phyloP scores from a whole-genome alignment of 352 stramenopile genomes.

The Globisporangium yorkense region DNA sequence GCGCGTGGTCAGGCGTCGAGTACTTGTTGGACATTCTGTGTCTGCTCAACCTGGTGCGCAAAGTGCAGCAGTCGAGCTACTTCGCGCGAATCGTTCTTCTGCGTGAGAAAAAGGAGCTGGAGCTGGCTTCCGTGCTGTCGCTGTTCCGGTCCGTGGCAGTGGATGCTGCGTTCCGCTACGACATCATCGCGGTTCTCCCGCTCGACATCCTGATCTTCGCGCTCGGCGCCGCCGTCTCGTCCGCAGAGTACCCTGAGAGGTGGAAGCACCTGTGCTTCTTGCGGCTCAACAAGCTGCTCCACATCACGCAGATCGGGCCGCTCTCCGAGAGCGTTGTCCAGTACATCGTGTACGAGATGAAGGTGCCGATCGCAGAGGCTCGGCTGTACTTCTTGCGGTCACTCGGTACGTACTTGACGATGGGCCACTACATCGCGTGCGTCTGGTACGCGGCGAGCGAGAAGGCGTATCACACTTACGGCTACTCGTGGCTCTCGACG shows the following conservation, averaged over 20 bases:
- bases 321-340: constrained; percentile 50
- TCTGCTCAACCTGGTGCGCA: constrained; percentile 33
- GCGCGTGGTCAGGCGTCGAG: constrained; percentile 40
- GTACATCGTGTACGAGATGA: constrained; percentile 53
- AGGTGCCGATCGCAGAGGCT: constrained; percentile 33
- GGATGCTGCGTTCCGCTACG: constrained; percentile 27
- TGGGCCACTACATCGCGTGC: constrained; percentile 58
- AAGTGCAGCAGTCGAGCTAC: constrained; percentile 19
- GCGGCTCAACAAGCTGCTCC: constrained; percentile 52
- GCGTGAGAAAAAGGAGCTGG: not conserved
- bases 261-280: constrained; percentile 42
- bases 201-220: constrained; percentile 34
- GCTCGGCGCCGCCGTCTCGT: constrained; percentile 1
- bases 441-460: constrained; percentile 51
- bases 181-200: constrained; percentile 40
- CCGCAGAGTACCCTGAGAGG: constrained; percentile 19
- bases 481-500: constrained; percentile 50
- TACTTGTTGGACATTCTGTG: constrained; percentile 52
- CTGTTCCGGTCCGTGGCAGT: constrained; percentile 1
- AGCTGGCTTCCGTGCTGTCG: not conserved
- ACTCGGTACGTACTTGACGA: constrained; percentile 42
- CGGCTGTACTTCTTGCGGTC: constrained; percentile 42
- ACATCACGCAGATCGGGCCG: constrained; percentile 24
- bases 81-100: constrained; percentile 9
- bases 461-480: constrained; percentile 25